phyloP scores from a whole-genome alignment of 257 asterid genomes.

The Primulina tabacum region DNA sequence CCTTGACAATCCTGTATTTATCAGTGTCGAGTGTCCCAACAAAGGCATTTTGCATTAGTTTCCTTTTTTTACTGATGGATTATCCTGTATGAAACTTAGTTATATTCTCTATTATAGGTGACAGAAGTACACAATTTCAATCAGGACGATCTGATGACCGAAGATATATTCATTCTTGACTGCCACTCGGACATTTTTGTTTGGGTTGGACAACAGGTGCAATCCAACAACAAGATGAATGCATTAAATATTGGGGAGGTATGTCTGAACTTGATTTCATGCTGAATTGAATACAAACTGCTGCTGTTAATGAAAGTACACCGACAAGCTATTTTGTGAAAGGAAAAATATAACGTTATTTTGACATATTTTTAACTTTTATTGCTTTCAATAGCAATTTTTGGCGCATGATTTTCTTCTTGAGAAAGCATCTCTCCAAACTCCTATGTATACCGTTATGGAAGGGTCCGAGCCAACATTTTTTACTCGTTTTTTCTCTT shows the following conservation, averaged over 20 bases:
- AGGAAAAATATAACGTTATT: background rate
- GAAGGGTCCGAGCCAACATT: slow-evolving; percentile 82
- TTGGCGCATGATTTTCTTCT: slow-evolving; percentile 50
- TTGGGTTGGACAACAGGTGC: slow-evolving; percentile 93
- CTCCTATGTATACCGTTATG: slow-evolving; percentile 62
- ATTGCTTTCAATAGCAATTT: slow-evolving; percentile 61
- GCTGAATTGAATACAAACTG: slow-evolving; percentile 21
- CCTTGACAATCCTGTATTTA: background rate
- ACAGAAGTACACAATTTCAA: slow-evolving; percentile 81
- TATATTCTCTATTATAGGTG: slow-evolving; percentile 51
- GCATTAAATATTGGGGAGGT: slow-evolving; percentile 88
- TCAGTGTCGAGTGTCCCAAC: background rate
- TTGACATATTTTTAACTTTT: background rate
- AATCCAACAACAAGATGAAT: slow-evolving; percentile 56
- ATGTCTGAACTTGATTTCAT: slow-evolving; percentile 19
- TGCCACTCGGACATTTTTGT: slow-evolving; percentile 82
- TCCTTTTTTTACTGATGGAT: background rate
- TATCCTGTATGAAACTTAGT: slow-evolving; percentile 15
- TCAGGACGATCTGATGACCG: slow-evolving; percentile 98
- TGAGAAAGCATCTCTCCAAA: slow-evolving; percentile 45
- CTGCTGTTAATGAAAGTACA: background rate
- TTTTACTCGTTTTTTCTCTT: slow-evolving; percentile 72
- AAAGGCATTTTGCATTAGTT: slow-evolving; percentile 2
- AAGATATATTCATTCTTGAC: slow-evolving; percentile 85
- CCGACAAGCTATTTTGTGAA: background rate